Base-by-base conservation (phyloP, 768 basidiomycete species). In the Dendrothele bispora region DNA sequence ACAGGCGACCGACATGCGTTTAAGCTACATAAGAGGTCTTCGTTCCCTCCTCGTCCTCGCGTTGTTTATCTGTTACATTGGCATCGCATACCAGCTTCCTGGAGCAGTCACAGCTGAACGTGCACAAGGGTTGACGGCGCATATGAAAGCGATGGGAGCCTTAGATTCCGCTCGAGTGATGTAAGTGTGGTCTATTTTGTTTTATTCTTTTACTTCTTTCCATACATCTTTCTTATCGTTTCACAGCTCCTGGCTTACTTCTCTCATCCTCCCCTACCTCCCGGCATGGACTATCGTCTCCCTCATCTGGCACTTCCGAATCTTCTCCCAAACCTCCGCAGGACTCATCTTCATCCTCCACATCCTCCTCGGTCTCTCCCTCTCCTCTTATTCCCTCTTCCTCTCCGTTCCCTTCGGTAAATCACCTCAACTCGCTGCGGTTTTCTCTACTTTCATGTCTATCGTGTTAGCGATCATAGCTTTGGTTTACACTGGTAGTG, bases 121-220 rank as follows among this genome's bases (percentile, higher is more conserved):
- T 34, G 82, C 88, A 0, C 74, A 69, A 44, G 64, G 77, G 14
- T 61, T 91, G 26, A 88, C 89, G 0, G 67, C 78, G 7, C 86
- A 91, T 58, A 79, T 91, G 74, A 84, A 84, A 58, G 86, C 80
- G 3, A 91, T 91, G 89, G 89, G 89, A 7, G 71, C 90, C 12
- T 63, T 77, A 6, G 86, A 89, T 56, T 80, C 80, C 1, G 86
- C 88, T 11, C 74, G 86, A 29, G 77, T 87, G 39, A 50, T 81
- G 77, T 80, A 57, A 14, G 79, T 59, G 8, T n/a, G 35, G n/a
- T n/a, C n/a, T n/a, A n/a, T n/a, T n/a, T n/a, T n/a, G n/a, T n/a
- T n/a, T n/a, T n/a, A n/a, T n/a, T 29, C 8, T 27, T 8, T 12
- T 25, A 30, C 17, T 43, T 30, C 42, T 12, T 25, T 21, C 29